phyloP scores from a whole-genome alignment of 441 rosid genomes.

The Oxalis stricta region DNA sequence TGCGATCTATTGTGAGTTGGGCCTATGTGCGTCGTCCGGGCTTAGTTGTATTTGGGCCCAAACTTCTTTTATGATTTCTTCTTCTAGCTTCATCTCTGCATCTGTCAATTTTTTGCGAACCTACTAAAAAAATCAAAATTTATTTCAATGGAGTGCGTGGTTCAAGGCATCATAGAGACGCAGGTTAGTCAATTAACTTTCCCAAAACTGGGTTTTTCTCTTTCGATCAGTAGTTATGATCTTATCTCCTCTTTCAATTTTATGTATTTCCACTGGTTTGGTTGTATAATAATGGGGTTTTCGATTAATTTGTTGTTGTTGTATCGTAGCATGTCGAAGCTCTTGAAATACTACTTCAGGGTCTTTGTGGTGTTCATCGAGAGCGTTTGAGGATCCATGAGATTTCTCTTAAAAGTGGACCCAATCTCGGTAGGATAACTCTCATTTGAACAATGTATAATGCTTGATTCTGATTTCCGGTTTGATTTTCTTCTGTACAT shows the following conservation, averaged over 20 bases:
- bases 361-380: slow-evolving; percentile 86
- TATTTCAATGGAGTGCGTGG: slow-evolving; percentile 67
- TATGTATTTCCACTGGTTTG: too few relatives aligned
- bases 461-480: too few relatives aligned
- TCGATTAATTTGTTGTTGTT: not conserved
- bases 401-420: slow-evolving; percentile 61
- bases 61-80: too few relatives aligned
- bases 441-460: too few relatives aligned
- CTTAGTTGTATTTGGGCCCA: too few relatives aligned
- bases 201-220: not conserved
- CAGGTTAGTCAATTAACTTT: slow-evolving; percentile 23
- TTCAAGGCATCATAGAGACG: slow-evolving; percentile 86
- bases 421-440: slow-evolving; percentile 75
- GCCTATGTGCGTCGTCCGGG: too few relatives aligned
- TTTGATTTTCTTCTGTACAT: too few relatives aligned
- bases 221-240: not conserved
- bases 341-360: slow-evolving; percentile 90
- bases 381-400: slow-evolving; percentile 82
- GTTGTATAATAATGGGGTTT: too few relatives aligned
- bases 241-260: not conserved
- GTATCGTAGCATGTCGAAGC: slow-evolving; percentile 82
- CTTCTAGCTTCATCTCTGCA: too few relatives aligned
- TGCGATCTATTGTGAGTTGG: too few relatives aligned
- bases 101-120: too few relatives aligned
- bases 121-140: too few relatives aligned